Evolutionary conservation across 1,139 yeast species (phyloP).

Genomic region (Yamadazyma oceani): DNA sequence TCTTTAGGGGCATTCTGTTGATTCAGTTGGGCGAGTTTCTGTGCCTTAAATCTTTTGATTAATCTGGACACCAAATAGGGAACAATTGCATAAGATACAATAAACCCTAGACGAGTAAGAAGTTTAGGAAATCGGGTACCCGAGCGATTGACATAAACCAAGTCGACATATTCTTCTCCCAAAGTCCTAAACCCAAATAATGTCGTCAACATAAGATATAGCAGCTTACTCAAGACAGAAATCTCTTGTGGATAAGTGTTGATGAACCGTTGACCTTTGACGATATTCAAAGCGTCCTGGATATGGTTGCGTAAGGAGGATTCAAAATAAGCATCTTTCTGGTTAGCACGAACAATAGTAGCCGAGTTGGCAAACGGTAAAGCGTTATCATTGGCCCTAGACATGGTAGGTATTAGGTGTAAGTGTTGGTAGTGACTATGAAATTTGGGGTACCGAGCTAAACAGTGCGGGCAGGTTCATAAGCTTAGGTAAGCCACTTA

Average conservation of each 20-base stretch:
- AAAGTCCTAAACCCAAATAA: slow-evolving; percentile 73
- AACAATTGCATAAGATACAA: slow-evolving; percentile 53
- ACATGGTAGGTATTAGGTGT: slow-evolving; percentile 18
- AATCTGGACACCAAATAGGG: slow-evolving; percentile 51
- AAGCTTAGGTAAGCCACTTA: neutral
- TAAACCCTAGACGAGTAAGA: slow-evolving; percentile 50
- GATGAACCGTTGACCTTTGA: slow-evolving; percentile 68
- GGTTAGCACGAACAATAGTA: slow-evolving; percentile 73
- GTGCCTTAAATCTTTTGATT: slow-evolving; percentile 25
- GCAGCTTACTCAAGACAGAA: slow-evolving; percentile 53
- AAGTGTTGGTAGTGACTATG: neutral
- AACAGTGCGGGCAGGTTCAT: neutral
- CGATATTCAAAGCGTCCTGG: slow-evolving; percentile 52
- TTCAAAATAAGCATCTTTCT: slow-evolving; percentile 79
- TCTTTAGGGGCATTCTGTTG: too few species aligned
- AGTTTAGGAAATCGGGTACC: slow-evolving; percentile 53
- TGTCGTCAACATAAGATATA: slow-evolving; percentile 73
- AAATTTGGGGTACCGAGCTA: slow-evolving; percentile 1
- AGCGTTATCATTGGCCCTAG: slow-evolving; percentile 27
- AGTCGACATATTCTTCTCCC: slow-evolving; percentile 93
- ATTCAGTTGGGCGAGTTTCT: slow-evolving; percentile 21
- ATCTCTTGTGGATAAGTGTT: slow-evolving; percentile 67
- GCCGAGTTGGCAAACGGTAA: slow-evolving; percentile 52
- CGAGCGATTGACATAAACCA: slow-evolving; percentile 60
- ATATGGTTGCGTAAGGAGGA: slow-evolving; percentile 54